phyloP scores from a whole-genome alignment of 1,284 basidiomycete species.

The Agaricales sp. region DNA sequence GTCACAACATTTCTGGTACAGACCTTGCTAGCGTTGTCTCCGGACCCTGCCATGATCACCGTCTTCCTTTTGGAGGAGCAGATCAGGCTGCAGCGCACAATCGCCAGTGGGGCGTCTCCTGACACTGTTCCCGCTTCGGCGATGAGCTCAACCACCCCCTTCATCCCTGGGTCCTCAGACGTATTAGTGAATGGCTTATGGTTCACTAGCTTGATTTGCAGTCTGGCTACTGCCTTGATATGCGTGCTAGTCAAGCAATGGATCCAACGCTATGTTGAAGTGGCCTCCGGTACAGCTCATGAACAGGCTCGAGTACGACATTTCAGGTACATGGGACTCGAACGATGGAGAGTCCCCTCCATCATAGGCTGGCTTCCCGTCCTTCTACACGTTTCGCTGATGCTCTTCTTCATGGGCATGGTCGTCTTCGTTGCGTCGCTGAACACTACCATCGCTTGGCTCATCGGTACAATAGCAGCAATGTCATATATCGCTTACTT shows the following conservation, averaged over 20 bases:
- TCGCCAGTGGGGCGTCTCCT: neutral
- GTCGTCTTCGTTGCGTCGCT: neutral
- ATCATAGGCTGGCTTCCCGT: neutral
- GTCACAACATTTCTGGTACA: slow-evolving; percentile 2
- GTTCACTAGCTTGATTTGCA: neutral
- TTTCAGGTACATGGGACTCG: neutral
- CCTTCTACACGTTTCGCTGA: neutral
- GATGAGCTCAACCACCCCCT: neutral
- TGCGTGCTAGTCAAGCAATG: neutral
- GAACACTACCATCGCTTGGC: neutral
- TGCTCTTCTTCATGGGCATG: neutral
- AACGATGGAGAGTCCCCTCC: neutral
- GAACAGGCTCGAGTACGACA: slow-evolving; percentile 1
- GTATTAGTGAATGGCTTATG: slow-evolving; percentile 2
- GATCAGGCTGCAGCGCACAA: neutral
- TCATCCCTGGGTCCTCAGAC: neutral
- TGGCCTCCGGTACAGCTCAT: neutral
- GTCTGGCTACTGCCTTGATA: neutral
- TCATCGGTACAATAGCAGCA: neutral
- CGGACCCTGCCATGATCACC: neutral
- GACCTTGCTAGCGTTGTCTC: neutral
- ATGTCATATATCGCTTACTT: neutral
- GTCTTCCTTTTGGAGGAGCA: neutral
- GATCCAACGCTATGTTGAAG: neutral
- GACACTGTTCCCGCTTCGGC: neutral